Evolutionary conservation across 2,329 filamentous ascomycete genomes (phyloP).

Genomic region (Botryotinia calthae): DNA sequence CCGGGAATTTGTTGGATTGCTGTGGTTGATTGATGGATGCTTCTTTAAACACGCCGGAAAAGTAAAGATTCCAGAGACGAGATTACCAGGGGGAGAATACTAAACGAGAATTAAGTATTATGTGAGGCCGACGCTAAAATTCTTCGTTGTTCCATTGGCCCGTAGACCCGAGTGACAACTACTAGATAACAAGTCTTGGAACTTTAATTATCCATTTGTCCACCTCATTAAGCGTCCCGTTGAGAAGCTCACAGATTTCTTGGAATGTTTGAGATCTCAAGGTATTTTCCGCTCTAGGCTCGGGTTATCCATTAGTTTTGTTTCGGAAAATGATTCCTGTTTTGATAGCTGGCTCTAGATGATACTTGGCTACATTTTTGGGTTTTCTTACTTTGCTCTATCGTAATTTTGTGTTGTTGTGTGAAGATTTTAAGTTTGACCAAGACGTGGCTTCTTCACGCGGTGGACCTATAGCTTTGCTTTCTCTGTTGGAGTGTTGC

Average conservation of each 20-base stretch:
- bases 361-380: neutral
- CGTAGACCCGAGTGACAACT: conserved; percentile 1
- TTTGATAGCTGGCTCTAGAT: neutral
- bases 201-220: neutral
- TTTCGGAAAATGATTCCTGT: neutral
- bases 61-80: neutral
- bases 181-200: neutral
- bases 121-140: neutral
- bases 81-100: neutral
- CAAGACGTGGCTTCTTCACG: neutral
- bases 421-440: neutral
- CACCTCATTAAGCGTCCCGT: neutral
- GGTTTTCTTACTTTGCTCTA: neutral
- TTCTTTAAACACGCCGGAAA: neutral
- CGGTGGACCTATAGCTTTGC: neutral
- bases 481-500: neutral
- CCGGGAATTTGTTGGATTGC: neutral
- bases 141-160: neutral
- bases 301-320: neutral
- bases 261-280: neutral
- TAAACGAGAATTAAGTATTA: neutral
- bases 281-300: neutral
- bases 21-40: neutral
- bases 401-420: neutral
- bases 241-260: neutral